Base-by-base conservation (phyloP, 2,329 filamentous ascomycete genomes). In the Aspergillus glaucus region DNA sequence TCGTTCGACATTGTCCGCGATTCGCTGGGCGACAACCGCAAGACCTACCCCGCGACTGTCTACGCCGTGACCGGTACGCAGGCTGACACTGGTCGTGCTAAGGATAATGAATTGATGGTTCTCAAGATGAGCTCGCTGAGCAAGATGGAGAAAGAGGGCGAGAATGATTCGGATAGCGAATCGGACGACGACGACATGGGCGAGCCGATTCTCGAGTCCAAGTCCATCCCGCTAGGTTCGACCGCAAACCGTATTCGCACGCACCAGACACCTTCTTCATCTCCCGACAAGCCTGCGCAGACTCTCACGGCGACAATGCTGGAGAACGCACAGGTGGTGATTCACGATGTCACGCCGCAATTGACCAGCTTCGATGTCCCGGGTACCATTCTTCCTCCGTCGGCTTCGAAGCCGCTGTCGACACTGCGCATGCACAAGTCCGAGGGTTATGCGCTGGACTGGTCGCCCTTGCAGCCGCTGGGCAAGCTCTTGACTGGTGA, bases 381-480 rank as follows among this genome's bases (percentile, higher is more conserved):
- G 1, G 92, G 93, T 51, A 86, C 84, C 39, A 77, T 84, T 55
- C 81, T 97, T 56, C 84, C 87, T 6, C 78, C 88, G 1, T 84
- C 87, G 62, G 88, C 95, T 65, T 92, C 90, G 68, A 94, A 94
- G 73, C 90, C 93, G 30, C 72, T 95, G 45, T 87, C 81, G 56
- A 96, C 89, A 2, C 84, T 98, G 59, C 82, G 87, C 59, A 89
- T 92, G 59, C 93, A 98, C 79, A 92, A 91, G 73, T 75, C 84
- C 10, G 93, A 98, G 75, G 93, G 93, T 44, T 98, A 97, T 68
- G 93, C 89, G 0, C 72, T 98, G n/a, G 93, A 96, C 72, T 98
- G 93, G 93, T 95, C 91, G 22, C 87, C 89, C 1, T 68, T 88
- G 8, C 79, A 88, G 42, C 82, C 89, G 0, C 79, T 84, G 43